Evolutionary conservation across 192 early-diverging fungal species (phyloP).

Genomic region (Gorgonomyces haynaldii): DNA sequence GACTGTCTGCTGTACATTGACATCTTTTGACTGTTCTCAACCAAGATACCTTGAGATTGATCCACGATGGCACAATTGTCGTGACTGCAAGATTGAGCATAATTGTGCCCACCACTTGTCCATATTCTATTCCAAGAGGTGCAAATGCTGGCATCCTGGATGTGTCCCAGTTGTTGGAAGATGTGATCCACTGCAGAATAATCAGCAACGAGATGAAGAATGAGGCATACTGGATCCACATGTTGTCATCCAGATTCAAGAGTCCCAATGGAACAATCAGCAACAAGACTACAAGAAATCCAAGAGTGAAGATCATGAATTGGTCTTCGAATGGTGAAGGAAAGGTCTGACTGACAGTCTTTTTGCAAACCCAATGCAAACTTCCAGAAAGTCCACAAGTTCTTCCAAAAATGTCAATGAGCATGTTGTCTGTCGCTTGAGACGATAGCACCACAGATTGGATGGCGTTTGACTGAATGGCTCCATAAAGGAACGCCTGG

Average conservation of each 20-base stretch:
- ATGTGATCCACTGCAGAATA: constrained; percentile 28
- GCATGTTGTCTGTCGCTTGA: constrained; percentile 42
- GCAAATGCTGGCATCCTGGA: constrained; percentile 14
- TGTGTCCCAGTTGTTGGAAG: constrained; percentile 10
- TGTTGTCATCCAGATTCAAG: constrained; percentile 45
- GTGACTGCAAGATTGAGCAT: constrained; percentile 43
- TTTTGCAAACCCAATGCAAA: constrained; percentile 23
- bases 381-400: constrained; percentile 28
- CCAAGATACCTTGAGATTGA: constrained; percentile 51
- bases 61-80: constrained; percentile 41
- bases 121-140: constrained; percentile 13
- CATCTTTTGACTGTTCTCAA: constrained; percentile 11
- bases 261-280: constrained; percentile 31
- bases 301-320: constrained; percentile 31
- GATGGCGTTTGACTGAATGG: constrained; percentile 31
- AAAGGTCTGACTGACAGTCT: constrained; percentile 3
- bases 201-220: constrained; percentile 33
- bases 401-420: constrained; percentile 39
- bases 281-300: constrained; percentile 27
- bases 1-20: constrained; percentile 37
- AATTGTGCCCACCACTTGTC: constrained; percentile 28
- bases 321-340: constrained; percentile 32
- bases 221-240: constrained; percentile 34
- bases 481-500: constrained; percentile 37
- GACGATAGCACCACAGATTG: constrained; percentile 33